Conservation (phyloP, 495 filamentous ascomycete genomes). For the Sabuloglossum arenarium region DNA sequence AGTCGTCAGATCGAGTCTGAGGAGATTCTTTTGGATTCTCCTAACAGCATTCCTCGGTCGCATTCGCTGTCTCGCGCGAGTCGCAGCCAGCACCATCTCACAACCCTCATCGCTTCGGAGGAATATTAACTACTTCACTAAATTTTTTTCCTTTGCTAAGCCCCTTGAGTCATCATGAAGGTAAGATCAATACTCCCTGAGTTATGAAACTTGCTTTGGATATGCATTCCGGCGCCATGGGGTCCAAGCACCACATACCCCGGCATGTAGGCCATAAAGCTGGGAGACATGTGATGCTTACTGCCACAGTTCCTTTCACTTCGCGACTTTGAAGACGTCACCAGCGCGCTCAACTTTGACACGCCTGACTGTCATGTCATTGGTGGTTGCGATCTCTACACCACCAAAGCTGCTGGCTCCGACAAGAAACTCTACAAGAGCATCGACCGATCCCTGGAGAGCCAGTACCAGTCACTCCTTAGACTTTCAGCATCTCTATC, state of each 20-base stretch:
- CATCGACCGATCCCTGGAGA: slow-evolving; percentile 73
- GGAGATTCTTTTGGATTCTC: background rate
- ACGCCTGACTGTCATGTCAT: slow-evolving; percentile 76
- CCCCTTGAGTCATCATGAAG: slow-evolving; percentile 4
- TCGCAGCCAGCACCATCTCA: background rate
- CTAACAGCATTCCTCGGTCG: slow-evolving; percentile 1
- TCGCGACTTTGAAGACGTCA: slow-evolving; percentile 69
- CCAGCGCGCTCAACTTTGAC: slow-evolving; percentile 78
- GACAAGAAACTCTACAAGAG: slow-evolving; percentile 96
- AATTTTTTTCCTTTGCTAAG: background rate
- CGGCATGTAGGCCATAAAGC: too few relatives aligned
- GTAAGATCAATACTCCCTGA: background rate
- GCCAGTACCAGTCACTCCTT: slow-evolving; percentile 70
- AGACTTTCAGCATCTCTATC: slow-evolving; percentile 65
- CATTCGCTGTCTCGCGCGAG: background rate
- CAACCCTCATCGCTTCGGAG: background rate
- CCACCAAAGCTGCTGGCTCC: slow-evolving; percentile 78
- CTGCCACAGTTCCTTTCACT: slow-evolving; percentile 63
- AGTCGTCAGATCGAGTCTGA: background rate
- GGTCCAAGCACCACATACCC: background rate
- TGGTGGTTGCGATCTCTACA: slow-evolving; percentile 89
- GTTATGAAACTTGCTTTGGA: background rate
- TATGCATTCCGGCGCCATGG: background rate
- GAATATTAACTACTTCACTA: background rate
- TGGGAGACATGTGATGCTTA: background rate